A percentile compares a stretch with the other conserved stretches of the same genome.
Conservation (phyloP, 345 rosid species). For the Balakata baccata region DNA sequence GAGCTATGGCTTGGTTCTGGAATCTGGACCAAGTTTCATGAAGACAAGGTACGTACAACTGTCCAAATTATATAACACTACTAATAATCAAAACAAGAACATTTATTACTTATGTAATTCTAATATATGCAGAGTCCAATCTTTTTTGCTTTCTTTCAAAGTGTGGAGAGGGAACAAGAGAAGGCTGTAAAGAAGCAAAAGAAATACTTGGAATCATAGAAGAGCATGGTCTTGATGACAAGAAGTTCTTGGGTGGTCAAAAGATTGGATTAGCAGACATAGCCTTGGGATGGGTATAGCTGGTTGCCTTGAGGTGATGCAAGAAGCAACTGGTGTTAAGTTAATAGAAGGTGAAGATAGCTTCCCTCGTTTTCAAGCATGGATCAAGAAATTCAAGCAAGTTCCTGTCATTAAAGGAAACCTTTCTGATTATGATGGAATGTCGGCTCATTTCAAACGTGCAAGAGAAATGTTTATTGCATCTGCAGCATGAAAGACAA, state of each 20-base stretch:
- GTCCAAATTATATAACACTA: too few relatives aligned
- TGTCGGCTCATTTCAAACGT: conserved; percentile 11
- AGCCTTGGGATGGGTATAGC: conserved; percentile 14
- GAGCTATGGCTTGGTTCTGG: conserved; percentile 25
- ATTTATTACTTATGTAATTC: too few relatives aligned
- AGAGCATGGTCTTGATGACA: conserved; percentile 14
- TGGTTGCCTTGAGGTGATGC: conserved; percentile 13
- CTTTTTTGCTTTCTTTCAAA: conserved; percentile 16
- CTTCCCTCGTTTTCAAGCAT: conserved; percentile 18
- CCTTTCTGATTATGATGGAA: conserved; percentile 14
- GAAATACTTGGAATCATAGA: conserved; percentile 10
- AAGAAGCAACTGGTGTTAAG: conserved; percentile 17
- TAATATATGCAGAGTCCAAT: not conserved
- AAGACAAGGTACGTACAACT: conserved; percentile 14
- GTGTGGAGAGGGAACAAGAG: conserved; percentile 11
- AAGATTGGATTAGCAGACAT: conserved; percentile 12
- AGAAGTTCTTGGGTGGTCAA: conserved; percentile 21
- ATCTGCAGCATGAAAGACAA: conserved; percentile 14
- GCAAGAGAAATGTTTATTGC: conserved; percentile 26
- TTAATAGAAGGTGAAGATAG: conserved; percentile 12
- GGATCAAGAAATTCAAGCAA: conserved; percentile 16
- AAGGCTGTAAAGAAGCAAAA: conserved; percentile 13
- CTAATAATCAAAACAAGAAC: too few relatives aligned
- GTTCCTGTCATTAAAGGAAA: conserved; percentile 14
- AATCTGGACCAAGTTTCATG: conserved; percentile 23